Base-by-base conservation (phyloP, 2,329 filamentous ascomycete species). In the Magnaporthiopsis incrustans region DNA sequence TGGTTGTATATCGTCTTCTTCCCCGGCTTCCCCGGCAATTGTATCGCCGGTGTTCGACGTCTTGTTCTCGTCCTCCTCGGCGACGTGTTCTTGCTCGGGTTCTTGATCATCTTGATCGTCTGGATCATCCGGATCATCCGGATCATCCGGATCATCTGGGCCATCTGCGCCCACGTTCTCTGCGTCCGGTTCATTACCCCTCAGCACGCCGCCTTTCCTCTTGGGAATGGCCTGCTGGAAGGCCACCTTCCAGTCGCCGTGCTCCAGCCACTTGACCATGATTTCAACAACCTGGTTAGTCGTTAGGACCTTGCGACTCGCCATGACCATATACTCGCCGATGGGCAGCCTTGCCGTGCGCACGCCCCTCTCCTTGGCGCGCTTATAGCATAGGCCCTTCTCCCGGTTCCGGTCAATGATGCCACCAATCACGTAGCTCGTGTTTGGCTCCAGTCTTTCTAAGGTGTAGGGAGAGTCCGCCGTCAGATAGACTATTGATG, bases 271-370 rank as follows among this genome's bases (percentile, higher is more conserved):
- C 68, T 87, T 88, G 59, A 97, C 78, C 91, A 99, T 97, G 67
- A 99, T 98, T 77, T 98, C 94, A 60, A 95, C 85, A 1, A 99
- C 95, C 72, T 99, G 95, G 73, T 98, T 99, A 10, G 94, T 97
- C 4, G 94, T 89, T 65, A 99, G 79, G 5, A 99, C 91, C 70
- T 89, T 86, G 38, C 95, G 86, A 70, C 89, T 93, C 64, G 88
- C 84, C 90, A 99, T 96, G 67, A 92, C 84, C 81, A 99, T 89
- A 75, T 91, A 98, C 67, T 98, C 88, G n/a, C 92, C 92, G 70
- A 99, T 98, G 0, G 95, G 95, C 64, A 99, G 76, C 73, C 92
- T 93, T 2, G 94, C 95, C 0, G 95, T 98, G 67, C 89, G 89
- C 70, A 99, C 86, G 0, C 90, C 90, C 67, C 82, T 82, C 64